Base-by-base conservation (phyloP, 805 yeast genomes). In the Lipomyces orientalis region DNA sequence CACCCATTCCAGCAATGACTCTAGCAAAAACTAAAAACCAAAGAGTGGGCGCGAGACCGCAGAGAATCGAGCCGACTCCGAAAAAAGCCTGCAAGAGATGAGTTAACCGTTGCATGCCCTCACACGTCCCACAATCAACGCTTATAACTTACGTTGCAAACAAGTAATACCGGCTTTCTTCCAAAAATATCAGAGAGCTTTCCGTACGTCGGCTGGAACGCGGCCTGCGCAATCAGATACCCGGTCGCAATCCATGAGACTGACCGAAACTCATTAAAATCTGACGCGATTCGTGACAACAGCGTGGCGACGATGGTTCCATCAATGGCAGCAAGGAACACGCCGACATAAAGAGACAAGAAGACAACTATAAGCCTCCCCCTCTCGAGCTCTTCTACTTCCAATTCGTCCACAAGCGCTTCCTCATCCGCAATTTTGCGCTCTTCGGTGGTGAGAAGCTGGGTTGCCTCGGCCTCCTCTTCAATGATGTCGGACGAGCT, bases 1-100 rank as follows among this genome's bases (percentile, higher is more conserved):
- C 97, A 16, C 97, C 97, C 64, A 90, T 83, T 19, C 97, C 97
- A 31, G 96, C 88, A 61, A 92, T 81, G 67, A 90, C 88, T 73
- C 97, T 82, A 0, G 74, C 75, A 54, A 61, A 60, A 14, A 73
- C 73, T n/a, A 73, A 69, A 0, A 60, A 58, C 68, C 65, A 68
- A 39, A 90, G 88, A 51, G 64, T 69, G n/a, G 66, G 68, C 10
- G 73, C 67, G 51, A 65, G 22, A 0, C 90, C 93, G 64, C 87
- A 84, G 35, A 84, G 63, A 16, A 81, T 72, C 73, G 87, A 84
- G 33, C 88, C 88, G n/a, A 83, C 31, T 1, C 81, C 85, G 73
- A 86, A 86, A 64, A 81, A 72, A 12, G 77, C 19, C 78, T 66
- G 54, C 80, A 80, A 34, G 85, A 82, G 35, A 77, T 16, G 37